Conservation (phyloP, 768 basidiomycete genomes). For the Sistotremastrum suecicum region DNA sequence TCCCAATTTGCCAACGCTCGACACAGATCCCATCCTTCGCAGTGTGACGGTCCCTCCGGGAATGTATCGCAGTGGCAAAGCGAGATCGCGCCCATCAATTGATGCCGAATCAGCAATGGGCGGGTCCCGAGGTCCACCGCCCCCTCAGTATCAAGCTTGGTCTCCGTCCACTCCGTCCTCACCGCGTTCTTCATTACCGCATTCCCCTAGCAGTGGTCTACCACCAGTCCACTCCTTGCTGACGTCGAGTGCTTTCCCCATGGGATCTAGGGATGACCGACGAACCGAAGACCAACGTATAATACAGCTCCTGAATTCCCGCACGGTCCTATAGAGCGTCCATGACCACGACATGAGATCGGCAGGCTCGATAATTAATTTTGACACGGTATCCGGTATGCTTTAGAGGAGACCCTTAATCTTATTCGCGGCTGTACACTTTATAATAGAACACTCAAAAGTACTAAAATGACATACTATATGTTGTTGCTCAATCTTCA, state of each 20-base stretch:
- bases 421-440: too few relatives aligned
- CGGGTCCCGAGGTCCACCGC: slow-evolving; percentile 8
- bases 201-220: slow-evolving; percentile 14
- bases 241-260: slow-evolving; percentile 18
- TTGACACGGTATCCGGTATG: too few relatives aligned
- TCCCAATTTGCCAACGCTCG: slow-evolving; percentile 30
- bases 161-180: slow-evolving; percentile 5
- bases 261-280: slow-evolving; percentile 14
- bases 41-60: slow-evolving; percentile 32
- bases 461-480: too few relatives aligned
- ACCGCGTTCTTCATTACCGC: slow-evolving; percentile 7
- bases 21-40: slow-evolving; percentile 27
- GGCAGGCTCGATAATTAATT: too few relatives aligned
- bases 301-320: slow-evolving; percentile 43
- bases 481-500: slow-evolving; percentile 29
- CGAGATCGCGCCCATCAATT: slow-evolving; percentile 23
- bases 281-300: slow-evolving; percentile 45
- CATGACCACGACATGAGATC: neutral
- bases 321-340: slow-evolving; percentile 16
- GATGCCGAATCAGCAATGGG: slow-evolving; percentile 1
- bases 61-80: slow-evolving; percentile 32
- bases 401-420: too few relatives aligned
- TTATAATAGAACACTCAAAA: too few relatives aligned
- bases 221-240: slow-evolving; percentile 27
- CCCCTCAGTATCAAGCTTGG: slow-evolving; percentile 13